Conservation (phyloP, 768 basidiomycete species). For the Psilocybe cubensis region DNA sequence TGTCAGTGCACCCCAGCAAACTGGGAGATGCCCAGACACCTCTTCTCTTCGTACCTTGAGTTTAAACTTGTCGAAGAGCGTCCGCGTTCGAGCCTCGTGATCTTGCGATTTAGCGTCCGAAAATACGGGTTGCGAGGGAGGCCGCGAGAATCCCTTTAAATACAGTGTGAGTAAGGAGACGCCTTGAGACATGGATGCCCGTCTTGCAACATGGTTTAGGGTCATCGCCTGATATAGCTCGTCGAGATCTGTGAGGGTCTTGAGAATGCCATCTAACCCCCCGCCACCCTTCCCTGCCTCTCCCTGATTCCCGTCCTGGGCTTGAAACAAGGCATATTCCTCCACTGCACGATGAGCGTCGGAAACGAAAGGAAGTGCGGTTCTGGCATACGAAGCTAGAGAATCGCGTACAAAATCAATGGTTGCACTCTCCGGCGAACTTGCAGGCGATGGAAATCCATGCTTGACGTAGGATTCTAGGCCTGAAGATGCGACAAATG, state of each 20-base stretch:
- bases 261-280: constrained; percentile 34
- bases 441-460: constrained; percentile 67
- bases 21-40: constrained; percentile 80
- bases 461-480: constrained; percentile 91
- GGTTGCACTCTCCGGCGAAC: constrained; percentile 33
- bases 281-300: constrained; percentile 9
- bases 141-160: constrained; percentile 74
- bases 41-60: constrained; percentile 63
- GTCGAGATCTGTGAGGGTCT: constrained; percentile 61
- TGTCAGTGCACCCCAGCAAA: constrained; percentile 90
- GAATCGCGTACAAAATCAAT: constrained; percentile 72
- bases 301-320: not conserved
- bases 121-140: constrained; percentile 38
- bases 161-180: constrained; percentile 90
- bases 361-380: constrained; percentile 78
- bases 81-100: constrained; percentile 30
- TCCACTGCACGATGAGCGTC: constrained; percentile 61
- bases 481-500: constrained; percentile 94
- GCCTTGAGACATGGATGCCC: constrained; percentile 92
- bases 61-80: constrained; percentile 72
- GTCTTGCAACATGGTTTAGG: constrained; percentile 84
- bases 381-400: constrained; percentile 76
- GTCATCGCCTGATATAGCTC: constrained; percentile 83
- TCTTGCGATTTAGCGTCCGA: constrained; percentile 24
- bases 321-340: constrained; percentile 18